phyloP scores from a whole-genome alignment of 148 eudicot species.

The Cornus suecica region DNA sequence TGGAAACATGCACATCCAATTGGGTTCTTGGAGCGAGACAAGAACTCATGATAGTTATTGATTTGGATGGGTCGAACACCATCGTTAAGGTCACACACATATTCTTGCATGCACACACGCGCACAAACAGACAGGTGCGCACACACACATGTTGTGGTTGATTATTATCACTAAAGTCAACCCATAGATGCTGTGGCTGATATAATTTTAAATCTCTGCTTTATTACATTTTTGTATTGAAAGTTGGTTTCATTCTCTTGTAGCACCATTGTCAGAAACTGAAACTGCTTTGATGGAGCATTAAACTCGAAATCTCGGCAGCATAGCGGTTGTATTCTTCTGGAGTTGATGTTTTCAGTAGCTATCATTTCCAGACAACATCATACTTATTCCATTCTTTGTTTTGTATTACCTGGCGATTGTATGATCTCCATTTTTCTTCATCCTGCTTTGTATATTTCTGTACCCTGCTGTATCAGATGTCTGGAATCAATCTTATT shows the following conservation, averaged over 20 bases:
- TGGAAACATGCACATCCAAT: not conserved
- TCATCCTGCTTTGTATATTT: not conserved
- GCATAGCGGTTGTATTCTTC: not conserved
- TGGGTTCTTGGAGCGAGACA: not conserved
- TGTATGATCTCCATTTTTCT: not conserved
- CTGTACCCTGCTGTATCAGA: not conserved
- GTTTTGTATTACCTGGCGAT: not conserved
- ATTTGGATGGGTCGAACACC: too few species aligned
- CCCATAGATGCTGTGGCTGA: not conserved
- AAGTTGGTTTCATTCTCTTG: constrained; percentile 23
- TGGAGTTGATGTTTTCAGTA: not conserved
- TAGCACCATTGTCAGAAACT: constrained; percentile 94
- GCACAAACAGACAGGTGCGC: too few species aligned
- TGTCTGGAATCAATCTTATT: not conserved
- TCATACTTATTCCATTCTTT: not conserved
- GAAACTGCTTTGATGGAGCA: constrained; percentile 93
- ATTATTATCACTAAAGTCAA: too few species aligned
- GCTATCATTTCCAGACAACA: not conserved
- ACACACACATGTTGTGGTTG: too few species aligned
- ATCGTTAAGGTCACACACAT: too few species aligned
- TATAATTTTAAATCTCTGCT: not conserved
- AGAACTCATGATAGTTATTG: not conserved
- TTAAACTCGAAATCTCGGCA: constrained; percentile 21
- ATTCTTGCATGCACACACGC: too few species aligned
- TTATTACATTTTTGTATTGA: not conserved